Base-by-base conservation (phyloP, 805 yeast species). In the Barnettozyma sucrosica region DNA sequence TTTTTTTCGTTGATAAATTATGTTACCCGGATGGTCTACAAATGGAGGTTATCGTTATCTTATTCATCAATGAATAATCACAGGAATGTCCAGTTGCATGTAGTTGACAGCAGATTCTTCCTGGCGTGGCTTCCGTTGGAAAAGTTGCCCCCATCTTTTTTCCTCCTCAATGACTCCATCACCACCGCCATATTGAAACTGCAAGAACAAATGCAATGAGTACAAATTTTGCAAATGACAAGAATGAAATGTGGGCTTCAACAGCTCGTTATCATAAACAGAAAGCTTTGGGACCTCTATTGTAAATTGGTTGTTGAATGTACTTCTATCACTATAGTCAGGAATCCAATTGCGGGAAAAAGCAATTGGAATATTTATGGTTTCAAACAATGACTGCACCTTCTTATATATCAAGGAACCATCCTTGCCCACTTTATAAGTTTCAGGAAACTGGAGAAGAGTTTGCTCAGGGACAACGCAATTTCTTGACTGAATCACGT, bases 221-320 rank as follows among this genome's bases (percentile, higher is more conserved):
- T 54, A 57, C 36, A 57, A 44, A 44, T 57, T 57, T 25, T 57
- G 61, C 7, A 57, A 20, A 36, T 43, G 46, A 42, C 61, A 57
- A 28, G 53, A 46, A 38, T 57, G 61, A 50, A 57, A 57, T 0
- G 59, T 54, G 2, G 47, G 44, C n/a, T 45, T 43, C 10, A 48
- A 9, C 5, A 53, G 18, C 4, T 45, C 53, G n/a, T 52, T 44
- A 26, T 36, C 7, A 13, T 18, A 42, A 14, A 30, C 38, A 1
- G 48, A 18, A 1, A 41, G 34, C 14, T 41, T 41, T 13, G 43
- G 43, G 9, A 41, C 28, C 36, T 26, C 8, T 11, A 41, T 19
- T 8, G 13, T 5, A 19, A 42, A 21, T n/a, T 45, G 49, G 25
- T 43, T 42, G 20, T 33, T 42, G 36, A 44, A 51, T 1, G 51